These are phyloP conservation scores for Trypanosoma brucei DNA, from an alignment of 208 protist genomes.

Conservation along the genomic window DNA sequence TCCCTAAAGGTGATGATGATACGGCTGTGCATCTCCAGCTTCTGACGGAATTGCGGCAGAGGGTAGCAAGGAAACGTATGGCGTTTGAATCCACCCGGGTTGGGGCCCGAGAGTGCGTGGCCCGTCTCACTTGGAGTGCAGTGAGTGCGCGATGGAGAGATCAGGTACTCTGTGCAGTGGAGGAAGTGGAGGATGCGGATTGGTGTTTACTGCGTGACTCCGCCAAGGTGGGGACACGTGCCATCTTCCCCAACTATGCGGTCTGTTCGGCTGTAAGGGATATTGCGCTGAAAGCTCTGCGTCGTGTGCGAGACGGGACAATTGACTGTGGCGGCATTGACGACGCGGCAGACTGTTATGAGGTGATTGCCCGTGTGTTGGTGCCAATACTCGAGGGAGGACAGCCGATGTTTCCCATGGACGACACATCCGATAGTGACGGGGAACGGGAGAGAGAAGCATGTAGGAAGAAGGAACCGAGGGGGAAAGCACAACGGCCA, in stretches of 20 bases:
- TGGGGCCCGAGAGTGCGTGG: slow-evolving; percentile 37
- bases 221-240: slow-evolving; percentile 22
- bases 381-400: slow-evolving; percentile 32
- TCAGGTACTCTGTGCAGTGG: slow-evolving; percentile 54
- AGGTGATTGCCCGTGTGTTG: slow-evolving; percentile 28
- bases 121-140: slow-evolving; percentile 73
- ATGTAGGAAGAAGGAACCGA: slow-evolving; percentile 1
- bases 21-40: slow-evolving; percentile 26
- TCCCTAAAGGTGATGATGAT: slow-evolving; percentile 16
- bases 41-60: slow-evolving; percentile 26
- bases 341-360: slow-evolving; percentile 27
- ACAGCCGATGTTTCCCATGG: slow-evolving; percentile 18
- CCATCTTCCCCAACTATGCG: slow-evolving; percentile 77
- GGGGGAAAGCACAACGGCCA: slow-evolving; percentile 23
- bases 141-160: slow-evolving; percentile 84
- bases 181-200: slow-evolving; percentile 56
- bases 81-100: slow-evolving; percentile 37
- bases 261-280: slow-evolving; percentile 22
- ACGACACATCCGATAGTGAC: not conserved
- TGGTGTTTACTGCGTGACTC: slow-evolving; percentile 70
- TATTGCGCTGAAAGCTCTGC: slow-evolving; percentile 40
- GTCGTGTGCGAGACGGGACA: slow-evolving; percentile 43
- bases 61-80: slow-evolving; percentile 14
- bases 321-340: slow-evolving; percentile 27
- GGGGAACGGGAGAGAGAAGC: not conserved